Evolutionary conservation across 495 filamentous ascomycete genomes (phyloP).

Genomic region (Bryoglossum gracile): DNA sequence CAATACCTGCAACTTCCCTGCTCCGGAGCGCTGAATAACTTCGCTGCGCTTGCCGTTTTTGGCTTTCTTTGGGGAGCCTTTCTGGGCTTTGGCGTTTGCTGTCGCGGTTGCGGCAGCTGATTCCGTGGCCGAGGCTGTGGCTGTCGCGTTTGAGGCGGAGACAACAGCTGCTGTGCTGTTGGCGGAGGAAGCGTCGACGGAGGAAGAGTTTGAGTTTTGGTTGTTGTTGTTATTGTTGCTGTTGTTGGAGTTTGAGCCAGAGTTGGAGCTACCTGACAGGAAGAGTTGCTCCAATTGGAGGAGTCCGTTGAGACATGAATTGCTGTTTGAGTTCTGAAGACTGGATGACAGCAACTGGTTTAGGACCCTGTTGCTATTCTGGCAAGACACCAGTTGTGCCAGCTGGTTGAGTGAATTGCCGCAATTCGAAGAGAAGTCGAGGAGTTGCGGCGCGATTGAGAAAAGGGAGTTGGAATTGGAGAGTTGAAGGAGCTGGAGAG

Average conservation of each 20-base stretch:
- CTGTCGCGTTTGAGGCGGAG: neutral
- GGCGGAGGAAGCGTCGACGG: neutral
- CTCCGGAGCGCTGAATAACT: neutral
- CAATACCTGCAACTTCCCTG: neutral
- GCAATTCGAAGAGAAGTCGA: neutral
- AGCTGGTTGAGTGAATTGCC: neutral
- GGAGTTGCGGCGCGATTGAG: conserved; percentile 1
- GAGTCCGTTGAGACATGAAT: neutral
- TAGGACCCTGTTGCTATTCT: neutral
- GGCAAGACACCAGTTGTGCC: neutral
- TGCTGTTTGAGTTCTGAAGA: neutral
- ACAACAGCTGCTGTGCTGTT: neutral
- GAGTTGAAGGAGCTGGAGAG: neutral
- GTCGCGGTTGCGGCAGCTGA: neutral
- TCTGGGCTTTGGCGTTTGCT: neutral
- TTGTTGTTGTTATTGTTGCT: neutral
- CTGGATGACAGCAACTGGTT: neutral
- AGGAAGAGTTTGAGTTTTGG: neutral
- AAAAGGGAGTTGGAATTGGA: conserved; percentile 1
- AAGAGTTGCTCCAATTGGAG: neutral
- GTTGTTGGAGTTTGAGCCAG: neutral
- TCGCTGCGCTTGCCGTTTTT: neutral
- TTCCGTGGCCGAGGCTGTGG: neutral
- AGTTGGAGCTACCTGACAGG: neutral
- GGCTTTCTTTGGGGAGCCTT: too few relatives aligned